Evolutionary conservation across 2,329 filamentous ascomycete species (phyloP).

Genomic region (Penicillium sp.): DNA sequence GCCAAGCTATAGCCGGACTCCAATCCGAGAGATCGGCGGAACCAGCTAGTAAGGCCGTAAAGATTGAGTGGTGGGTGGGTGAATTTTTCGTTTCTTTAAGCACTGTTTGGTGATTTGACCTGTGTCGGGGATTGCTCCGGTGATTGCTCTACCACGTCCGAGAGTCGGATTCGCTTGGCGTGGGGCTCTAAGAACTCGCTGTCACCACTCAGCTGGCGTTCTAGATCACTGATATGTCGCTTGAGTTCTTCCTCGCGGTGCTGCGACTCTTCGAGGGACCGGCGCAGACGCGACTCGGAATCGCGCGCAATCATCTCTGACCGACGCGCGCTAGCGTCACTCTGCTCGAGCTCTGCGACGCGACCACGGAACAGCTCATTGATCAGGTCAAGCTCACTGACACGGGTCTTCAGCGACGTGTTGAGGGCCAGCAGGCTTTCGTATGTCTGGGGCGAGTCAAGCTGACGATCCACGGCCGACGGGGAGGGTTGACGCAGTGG

Average conservation of each 20-base stretch:
- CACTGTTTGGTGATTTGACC: constrained; percentile 37
- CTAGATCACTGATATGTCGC: constrained; percentile 75
- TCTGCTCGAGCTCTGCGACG: constrained; percentile 73
- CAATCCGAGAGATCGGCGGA: neutral
- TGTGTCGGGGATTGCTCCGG: constrained; percentile 26
- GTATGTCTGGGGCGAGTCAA: constrained; percentile 73
- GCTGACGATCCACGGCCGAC: constrained; percentile 60
- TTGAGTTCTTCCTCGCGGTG: constrained; percentile 79
- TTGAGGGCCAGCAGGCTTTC: constrained; percentile 79
- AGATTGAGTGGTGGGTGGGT: constrained; percentile 5
- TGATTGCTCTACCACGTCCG: constrained; percentile 53
- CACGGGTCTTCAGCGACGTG: constrained; percentile 86
- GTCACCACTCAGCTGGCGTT: constrained; percentile 50
- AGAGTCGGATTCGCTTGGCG: constrained; percentile 58
- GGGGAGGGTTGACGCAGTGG: constrained; percentile 61
- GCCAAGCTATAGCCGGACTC: neutral
- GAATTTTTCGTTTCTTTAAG: constrained; percentile 16
- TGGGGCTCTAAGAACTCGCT: constrained; percentile 44
- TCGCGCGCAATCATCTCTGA: constrained; percentile 57
- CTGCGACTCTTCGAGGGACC: constrained; percentile 73
- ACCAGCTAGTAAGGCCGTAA: neutral
- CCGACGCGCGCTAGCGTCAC: constrained; percentile 67
- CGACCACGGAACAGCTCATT: constrained; percentile 77
- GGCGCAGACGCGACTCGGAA: constrained; percentile 56
- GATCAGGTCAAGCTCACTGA: constrained; percentile 93